Evolutionary conservation across 2,329 filamentous ascomycete species (phyloP).

Genomic region (Colletotrichum lindemuthianum): DNA sequence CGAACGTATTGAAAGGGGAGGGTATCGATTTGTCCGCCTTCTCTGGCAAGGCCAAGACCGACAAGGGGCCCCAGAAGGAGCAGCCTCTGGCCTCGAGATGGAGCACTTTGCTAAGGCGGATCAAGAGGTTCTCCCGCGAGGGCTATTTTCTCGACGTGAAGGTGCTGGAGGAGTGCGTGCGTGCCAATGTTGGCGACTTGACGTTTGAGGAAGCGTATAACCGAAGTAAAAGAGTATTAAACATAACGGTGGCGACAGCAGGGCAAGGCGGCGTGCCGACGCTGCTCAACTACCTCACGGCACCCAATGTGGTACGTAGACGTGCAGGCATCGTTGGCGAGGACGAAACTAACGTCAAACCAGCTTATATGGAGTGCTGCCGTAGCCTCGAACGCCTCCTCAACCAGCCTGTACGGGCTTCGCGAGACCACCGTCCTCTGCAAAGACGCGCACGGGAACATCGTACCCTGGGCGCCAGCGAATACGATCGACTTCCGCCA

Average conservation of each 20-base stretch:
- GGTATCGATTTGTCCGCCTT: conserved; percentile 88
- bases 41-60: conserved; percentile 44
- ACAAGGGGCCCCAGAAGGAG: conserved; percentile 45
- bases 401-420: conserved; percentile 71
- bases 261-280: conserved; percentile 81
- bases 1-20: conserved; percentile 78
- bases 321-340: background rate
- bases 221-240: conserved; percentile 85
- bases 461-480: conserved; percentile 77
- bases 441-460: conserved; percentile 78
- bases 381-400: conserved; percentile 77
- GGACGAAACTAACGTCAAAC: conserved; percentile 23
- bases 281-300: conserved; percentile 90
- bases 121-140: conserved; percentile 75
- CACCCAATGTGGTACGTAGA: conserved; percentile 84
- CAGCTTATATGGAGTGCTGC: conserved; percentile 84
- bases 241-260: conserved; percentile 87
- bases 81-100: conserved; percentile 55
- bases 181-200: conserved; percentile 85
- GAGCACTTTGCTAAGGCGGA: conserved; percentile 72
- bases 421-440: conserved; percentile 75
- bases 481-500: conserved; percentile 72
- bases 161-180: conserved; percentile 84
- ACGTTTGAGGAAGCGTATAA: conserved; percentile 95
- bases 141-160: conserved; percentile 87